Base-by-base conservation (phyloP, 1,284 basidiomycete species). In the Cystobasidiaceae sp. region DNA sequence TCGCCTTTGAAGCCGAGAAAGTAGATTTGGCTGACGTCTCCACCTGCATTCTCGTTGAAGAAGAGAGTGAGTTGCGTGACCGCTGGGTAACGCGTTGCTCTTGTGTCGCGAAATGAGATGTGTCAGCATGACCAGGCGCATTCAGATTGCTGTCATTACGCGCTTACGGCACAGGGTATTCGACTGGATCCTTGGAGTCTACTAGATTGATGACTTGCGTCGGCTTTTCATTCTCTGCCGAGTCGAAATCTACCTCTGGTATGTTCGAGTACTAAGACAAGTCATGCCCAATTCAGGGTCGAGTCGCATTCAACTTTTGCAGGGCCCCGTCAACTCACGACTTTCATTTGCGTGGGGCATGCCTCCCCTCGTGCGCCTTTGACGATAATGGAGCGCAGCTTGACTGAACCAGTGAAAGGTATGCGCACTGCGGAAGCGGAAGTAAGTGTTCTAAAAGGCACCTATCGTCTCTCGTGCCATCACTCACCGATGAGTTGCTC, bases 1-100 rank as follows among this genome's bases (percentile, higher is more conserved):
- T 74, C 73, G 28, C 73, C 73, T 57, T 70, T 71, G 66, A 74
- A 74, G 9, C 74, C 74, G 49, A 74, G 41, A 58, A 70, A 74
- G 44, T 57, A 71, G 23, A 75, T 64, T 19, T 72, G 69, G 13
- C 69, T 69, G 13, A 70, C 69, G 25, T 72, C 71, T 49, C 71
- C 73, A 17, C 74, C 72, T 21, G 69, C 66, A 33, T 72, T 72
- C 4, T 70, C 60, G 19, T 72, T 72, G 66, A 74, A 73, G 67
- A 74, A 75, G 28, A 75, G 70, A 0, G 73, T 73, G 25, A 75
- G 56, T 34, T 63, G 61, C 3, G 59, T 61, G 15, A 71, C 67
- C 0, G 69, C 49, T 17, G 71, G 71, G 58, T 72, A 73, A 21
- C 71, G 71, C 21, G 71, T 67, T 0, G 70, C 69, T 13, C 71